Conservation (phyloP, 1,139 yeast genomes). For the Suhomyces chickasaworum region DNA sequence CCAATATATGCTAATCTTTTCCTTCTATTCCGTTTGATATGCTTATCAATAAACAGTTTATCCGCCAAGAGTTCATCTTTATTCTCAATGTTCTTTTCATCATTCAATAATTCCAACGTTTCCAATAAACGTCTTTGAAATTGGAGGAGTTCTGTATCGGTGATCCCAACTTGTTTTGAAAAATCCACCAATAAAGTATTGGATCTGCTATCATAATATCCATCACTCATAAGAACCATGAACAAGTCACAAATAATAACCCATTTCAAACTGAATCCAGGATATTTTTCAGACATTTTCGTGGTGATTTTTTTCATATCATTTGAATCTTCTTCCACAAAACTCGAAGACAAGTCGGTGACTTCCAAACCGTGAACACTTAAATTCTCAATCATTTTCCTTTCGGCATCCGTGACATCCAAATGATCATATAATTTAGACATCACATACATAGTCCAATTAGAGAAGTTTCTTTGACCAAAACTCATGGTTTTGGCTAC, state of each 20-base stretch:
- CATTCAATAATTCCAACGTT: constrained; percentile 82
- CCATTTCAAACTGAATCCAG: constrained; percentile 84
- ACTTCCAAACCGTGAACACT: constrained; percentile 83
- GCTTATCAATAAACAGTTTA: constrained; percentile 63
- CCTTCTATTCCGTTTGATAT: constrained; percentile 64
- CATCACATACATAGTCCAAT: constrained; percentile 81
- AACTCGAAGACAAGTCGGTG: constrained; percentile 64
- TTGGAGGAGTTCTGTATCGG: constrained; percentile 70
- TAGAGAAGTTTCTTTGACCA: constrained; percentile 79
- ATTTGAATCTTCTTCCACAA: constrained; percentile 32
- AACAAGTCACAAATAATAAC: constrained; percentile 89
- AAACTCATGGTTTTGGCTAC: constrained; percentile 61
- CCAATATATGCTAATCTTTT: constrained; percentile 87
- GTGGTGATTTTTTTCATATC: constrained; percentile 7
- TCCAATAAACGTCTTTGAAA: constrained; percentile 91
- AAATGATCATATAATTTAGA: constrained; percentile 78
- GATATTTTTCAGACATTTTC: constrained; percentile 16
- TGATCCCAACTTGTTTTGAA: constrained; percentile 60
- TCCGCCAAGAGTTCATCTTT: constrained; percentile 80
- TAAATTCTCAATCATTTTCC: constrained; percentile 82
- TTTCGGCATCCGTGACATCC: constrained; percentile 71
- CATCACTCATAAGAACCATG: constrained; percentile 75
- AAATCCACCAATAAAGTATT: constrained; percentile 71
- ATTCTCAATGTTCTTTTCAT: constrained; percentile 49
- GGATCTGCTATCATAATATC: constrained; percentile 87